Base-by-base conservation (phyloP, 768 basidiomycete species). In the Lepiota brunneoincarnata region DNA sequence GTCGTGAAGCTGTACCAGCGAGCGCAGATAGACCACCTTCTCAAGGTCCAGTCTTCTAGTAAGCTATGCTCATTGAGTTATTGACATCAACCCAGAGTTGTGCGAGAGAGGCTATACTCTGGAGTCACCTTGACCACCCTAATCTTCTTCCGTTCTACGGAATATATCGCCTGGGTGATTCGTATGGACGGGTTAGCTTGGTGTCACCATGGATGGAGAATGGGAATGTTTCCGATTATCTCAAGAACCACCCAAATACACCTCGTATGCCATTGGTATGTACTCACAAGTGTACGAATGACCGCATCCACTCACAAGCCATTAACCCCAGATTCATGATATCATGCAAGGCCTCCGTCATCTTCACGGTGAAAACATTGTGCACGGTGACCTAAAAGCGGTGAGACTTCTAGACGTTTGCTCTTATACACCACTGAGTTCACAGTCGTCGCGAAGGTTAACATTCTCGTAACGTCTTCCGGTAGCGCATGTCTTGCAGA, bases 1-100 rank as follows among this genome's bases (percentile, higher is more conserved):
- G 51, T 66, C 4, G 47, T 66, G 12, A 64, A 56, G 41, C 51
- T 65, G 34, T 68, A 66, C 21, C 52, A 62, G 53, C 55, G 18
- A 17, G 63, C 63, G 4, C 55, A 61, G 24, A 51, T 47, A 28
- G 46, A 52, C 14, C 49, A 55, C 9, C 43, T 62, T 24, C 18
- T 65, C 14, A 66, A 64, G 63, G 69, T 68, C 31, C 7, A 31
- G 11, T 31, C 31, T 31, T 31, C 11, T 31, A 6, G 11, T 31
- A 3, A 31, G 4, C 11, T 9, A n/a, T n/a, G n/a, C n/a, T n/a
- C n/a, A n/a, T 10, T 31, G 2, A 31, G 6, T 31, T 31, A 9
- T n/a, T 10, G 31, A 10, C 10, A 31, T 10, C 6, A 6, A n/a
- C n/a, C n/a, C n/a, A 60, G 59, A 28, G 20, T 4, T 47, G 55